Base-by-base conservation (phyloP, 1,284 basidiomycete genomes). In the Golubevia pallescens region DNA sequence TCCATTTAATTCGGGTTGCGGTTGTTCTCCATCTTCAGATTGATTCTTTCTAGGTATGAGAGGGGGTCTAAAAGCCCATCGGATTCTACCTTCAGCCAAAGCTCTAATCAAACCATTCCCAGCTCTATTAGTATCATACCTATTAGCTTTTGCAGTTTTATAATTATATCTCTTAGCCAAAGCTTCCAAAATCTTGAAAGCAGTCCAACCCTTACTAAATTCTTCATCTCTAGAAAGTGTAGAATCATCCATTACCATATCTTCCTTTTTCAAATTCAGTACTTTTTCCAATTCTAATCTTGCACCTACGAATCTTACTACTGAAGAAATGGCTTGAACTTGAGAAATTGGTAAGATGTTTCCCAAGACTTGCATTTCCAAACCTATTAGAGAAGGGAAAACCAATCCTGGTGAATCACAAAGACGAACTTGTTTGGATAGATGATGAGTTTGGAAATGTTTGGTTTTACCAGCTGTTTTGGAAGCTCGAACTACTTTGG, bases 321-420 rank as follows among this genome's bases (percentile, higher is more conserved):
- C 69, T 5, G 60, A 57, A 0, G 69, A 62, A 23, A 74, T 68
- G 6, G 72, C 74, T 52, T 78, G 77, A 2, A 77, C 73, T 23
- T 78, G 77, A 1, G 70, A 71, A 56, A 78, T 78, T 51, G 74
- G 72, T 19, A 77, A 64, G 34, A 78, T 71, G 3, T 70, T 71
- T 0, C 72, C 72, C 63, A 78, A 69, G 38, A 77, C 74, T 57
- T 78, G 77, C 67, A 77, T 73, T 69, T 78, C 76, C 70, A 74
- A 70, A 1, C 76, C 76, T 20, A 72, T 66, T 6, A 74, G 60
- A 16, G 63, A 67, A 4, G 97, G 97, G 86, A 99, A 99, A 16
- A 99, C 97, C 28, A 99, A 88, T 87, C 97, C 97, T 13, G 97
- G 97, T 87, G 97, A 99, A 88, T 99, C 97, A 80, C 96, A 99